phyloP scores from a whole-genome alignment of 192 early-diverging fungal species.

The Linnemannia elongata region DNA sequence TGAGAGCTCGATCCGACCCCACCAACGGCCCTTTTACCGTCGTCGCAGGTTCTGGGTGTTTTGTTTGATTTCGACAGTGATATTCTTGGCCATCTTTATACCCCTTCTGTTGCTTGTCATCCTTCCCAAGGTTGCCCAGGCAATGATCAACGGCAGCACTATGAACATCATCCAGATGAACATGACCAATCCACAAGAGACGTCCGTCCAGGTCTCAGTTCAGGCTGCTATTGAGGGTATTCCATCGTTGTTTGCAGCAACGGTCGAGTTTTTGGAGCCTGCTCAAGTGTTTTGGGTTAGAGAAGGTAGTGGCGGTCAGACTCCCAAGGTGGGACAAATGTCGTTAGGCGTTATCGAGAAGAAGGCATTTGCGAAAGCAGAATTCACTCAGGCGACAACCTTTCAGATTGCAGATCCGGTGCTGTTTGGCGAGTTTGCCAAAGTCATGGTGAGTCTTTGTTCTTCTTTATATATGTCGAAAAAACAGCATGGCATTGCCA shows the following conservation, averaged over 20 bases:
- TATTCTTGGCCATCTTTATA: constrained; percentile 59
- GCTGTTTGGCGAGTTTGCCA: constrained; percentile 53
- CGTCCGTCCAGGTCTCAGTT: constrained; percentile 32
- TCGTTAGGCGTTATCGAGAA: constrained; percentile 26
- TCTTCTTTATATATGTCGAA: neutral
- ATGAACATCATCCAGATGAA: constrained; percentile 51
- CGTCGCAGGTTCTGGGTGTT: constrained; percentile 62
- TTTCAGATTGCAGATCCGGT: constrained; percentile 44
- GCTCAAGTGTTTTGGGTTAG: constrained; percentile 55
- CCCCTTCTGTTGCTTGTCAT: constrained; percentile 63
- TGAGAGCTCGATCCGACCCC: constrained; percentile 30
- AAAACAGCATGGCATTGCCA: too few relatives aligned
- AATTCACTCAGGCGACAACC: constrained; percentile 27
- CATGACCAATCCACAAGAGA: constrained; percentile 53
- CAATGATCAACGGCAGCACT: constrained; percentile 56
- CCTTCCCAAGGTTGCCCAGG: constrained; percentile 64
- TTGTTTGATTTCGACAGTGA: constrained; percentile 48
- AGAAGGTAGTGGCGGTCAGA: neutral
- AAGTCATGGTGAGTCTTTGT: constrained; percentile 31
- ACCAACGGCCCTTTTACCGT: constrained; percentile 57
- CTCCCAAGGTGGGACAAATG: constrained; percentile 25
- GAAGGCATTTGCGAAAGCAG: constrained; percentile 28
- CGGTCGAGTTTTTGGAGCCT: constrained; percentile 56
- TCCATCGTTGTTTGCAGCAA: constrained; percentile 63
- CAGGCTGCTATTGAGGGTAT: constrained; percentile 51